These are phyloP conservation scores for Hydnum rufescens DNA, from an alignment of 768 basidiomycete species.

Conservation along the genomic window DNA sequence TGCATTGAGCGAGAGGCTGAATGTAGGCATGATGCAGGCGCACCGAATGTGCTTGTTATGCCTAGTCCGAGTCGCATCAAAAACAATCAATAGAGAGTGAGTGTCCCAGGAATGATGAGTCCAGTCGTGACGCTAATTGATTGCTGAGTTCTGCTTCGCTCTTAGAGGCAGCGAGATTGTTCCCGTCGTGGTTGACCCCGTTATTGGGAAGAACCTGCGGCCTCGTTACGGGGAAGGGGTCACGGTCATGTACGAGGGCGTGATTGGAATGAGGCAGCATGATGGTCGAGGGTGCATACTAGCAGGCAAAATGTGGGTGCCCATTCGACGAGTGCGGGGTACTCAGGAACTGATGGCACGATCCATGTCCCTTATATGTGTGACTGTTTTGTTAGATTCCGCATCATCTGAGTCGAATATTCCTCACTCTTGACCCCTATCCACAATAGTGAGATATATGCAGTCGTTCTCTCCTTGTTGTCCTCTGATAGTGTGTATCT, in stretches of 20 bases:
- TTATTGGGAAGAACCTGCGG: slow-evolving; percentile 54
- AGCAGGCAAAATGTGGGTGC: slow-evolving; percentile 80
- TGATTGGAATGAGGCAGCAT: slow-evolving; percentile 83
- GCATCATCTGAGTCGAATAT: background rate
- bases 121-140: background rate
- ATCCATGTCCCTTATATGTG: background rate
- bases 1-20: background rate
- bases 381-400: too few species aligned
- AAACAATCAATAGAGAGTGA: slow-evolving; percentile 48
- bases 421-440: too few species aligned
- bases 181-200: slow-evolving; percentile 78
- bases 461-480: too few species aligned
- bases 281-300: slow-evolving; percentile 85
- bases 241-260: slow-evolving; percentile 83
- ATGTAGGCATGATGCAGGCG: slow-evolving; percentile 54
- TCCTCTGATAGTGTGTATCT: too few species aligned
- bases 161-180: slow-evolving; percentile 22
- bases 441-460: too few species aligned
- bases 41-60: slow-evolving; percentile 71
- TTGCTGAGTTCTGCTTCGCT: slow-evolving; percentile 18
- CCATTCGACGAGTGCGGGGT: slow-evolving; percentile 55
- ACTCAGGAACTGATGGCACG: too few species aligned
- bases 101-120: slow-evolving; percentile 19
- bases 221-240: slow-evolving; percentile 84
- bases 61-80: slow-evolving; percentile 52